Base-by-base conservation (phyloP, 768 basidiomycete genomes). In the Hypholoma fasciculare region DNA sequence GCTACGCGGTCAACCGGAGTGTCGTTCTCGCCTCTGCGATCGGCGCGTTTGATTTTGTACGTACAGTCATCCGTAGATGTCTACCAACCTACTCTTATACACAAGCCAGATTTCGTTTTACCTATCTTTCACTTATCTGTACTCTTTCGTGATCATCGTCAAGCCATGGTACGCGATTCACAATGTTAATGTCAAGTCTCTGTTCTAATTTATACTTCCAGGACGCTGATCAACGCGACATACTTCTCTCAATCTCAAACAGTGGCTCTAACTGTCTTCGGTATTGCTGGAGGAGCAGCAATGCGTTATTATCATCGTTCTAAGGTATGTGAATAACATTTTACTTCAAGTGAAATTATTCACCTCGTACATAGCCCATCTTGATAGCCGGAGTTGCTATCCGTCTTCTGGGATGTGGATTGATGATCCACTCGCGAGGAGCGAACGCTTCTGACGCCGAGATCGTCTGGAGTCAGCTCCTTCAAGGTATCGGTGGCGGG, bases 401-500 rank as follows among this genome's bases (percentile, higher is more conserved):
- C 9, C 30, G 30, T 34, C 30, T 34, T 34, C 6, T 34, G 7
- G 40, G 40, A 7, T 42, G 40, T 14, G 40, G 40, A 14, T 9
- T 42, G 40, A 42, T 42, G 40, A 42, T 42, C 13, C 40, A 42
- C 40, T 42, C 40, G 13, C 40, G 40, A 2, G 40, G 40, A 16
- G 40, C 40, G 16, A 17, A 42, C 17, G 17, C 40, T 3, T 42
- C 40, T 17, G 40, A 42, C 17, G 40, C 40, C 17, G 40, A 42
- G 61, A 76, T 90, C 26, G 84, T 90, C 4, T 76, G 82, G 71
- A 83, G 81, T 19, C 90, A 92, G 63, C 70, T 90, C 49, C 75
- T 92, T 14, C 89, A 90, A 71, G 90, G 89, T 49, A 72, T 86
- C 7, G 90, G 90, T 16, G 90, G 90, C 13, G 90, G 89, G 14